These are phyloP conservation scores for Lipomyces orientalis DNA, from an alignment of 805 yeast species.

Conservation along the genomic window DNA sequence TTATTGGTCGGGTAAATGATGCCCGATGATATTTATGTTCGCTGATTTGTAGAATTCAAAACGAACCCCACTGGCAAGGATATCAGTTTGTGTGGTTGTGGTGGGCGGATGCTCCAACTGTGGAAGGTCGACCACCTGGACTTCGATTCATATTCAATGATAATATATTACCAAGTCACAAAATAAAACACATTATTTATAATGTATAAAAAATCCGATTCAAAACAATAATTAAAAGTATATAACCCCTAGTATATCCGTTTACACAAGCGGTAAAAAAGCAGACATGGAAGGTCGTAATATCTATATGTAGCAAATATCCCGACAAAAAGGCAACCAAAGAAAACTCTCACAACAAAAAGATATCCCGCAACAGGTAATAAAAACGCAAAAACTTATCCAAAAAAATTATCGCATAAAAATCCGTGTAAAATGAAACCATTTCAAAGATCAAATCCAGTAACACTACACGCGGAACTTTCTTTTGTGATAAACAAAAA, in stretches of 20 bases:
- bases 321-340: neutral
- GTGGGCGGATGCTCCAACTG: too few species aligned
- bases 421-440: neutral
- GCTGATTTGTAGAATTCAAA: too few species aligned
- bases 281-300: neutral
- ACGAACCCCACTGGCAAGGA: too few species aligned
- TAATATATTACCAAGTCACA: neutral
- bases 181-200: neutral
- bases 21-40: too few species aligned
- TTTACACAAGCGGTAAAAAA: neutral
- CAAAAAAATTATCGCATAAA: neutral
- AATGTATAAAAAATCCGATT: neutral
- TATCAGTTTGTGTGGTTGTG: neutral
- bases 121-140: too few species aligned
- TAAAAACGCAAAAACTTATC: neutral
- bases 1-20: too few species aligned
- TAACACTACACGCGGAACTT: neutral
- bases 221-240: neutral
- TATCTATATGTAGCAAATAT: neutral
- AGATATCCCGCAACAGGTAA: neutral
- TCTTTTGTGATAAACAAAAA: conserved; percentile 1
- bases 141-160: neutral
- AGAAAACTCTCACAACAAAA: neutral
- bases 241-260: neutral
- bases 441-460: neutral